These are phyloP conservation scores for Penicillium lividum DNA, from an alignment of 495 filamentous ascomycete species.

Conservation along the genomic window DNA sequence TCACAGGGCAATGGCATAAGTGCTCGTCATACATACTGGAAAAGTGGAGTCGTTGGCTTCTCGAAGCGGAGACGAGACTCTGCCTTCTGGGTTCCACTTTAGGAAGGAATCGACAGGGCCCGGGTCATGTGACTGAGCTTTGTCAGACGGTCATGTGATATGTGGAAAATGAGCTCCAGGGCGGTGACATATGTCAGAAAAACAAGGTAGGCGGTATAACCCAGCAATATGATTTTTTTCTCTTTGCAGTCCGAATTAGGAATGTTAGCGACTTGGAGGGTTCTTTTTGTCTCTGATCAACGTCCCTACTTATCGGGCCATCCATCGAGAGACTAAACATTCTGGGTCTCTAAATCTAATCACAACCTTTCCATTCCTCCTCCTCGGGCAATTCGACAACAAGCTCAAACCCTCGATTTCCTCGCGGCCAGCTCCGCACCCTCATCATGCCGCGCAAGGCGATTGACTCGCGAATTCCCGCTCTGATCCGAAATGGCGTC, in stretches of 20 bases:
- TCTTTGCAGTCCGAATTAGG: constrained; percentile 13
- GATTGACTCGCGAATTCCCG: constrained; percentile 88
- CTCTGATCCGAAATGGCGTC: constrained; percentile 92
- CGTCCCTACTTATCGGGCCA: not conserved
- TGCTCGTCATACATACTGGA: not conserved
- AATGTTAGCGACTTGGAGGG: constrained; percentile 11
- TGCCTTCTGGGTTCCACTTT: not conserved
- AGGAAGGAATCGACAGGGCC: constrained; percentile 1
- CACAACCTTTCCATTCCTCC: not conserved
- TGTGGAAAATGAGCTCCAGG: not conserved
- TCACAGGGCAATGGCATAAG: not conserved
- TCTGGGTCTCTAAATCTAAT: not conserved
- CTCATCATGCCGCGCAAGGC: constrained; percentile 57
- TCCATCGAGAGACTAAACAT: constrained; percentile 3
- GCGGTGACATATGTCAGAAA: not conserved
- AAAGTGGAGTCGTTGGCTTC: not conserved
- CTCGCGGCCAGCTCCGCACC: constrained; percentile 28
- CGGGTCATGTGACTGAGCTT: not conserved
- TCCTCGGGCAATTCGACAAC: not conserved
- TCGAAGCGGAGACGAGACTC: not conserved
- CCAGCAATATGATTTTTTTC: constrained; percentile 28
- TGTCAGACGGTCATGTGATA: not conserved
- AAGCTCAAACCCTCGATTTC: constrained; percentile 5
- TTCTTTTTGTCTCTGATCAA: constrained; percentile 13
- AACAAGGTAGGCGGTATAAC: constrained; percentile 3